These are phyloP conservation scores for Lathyrus sativus DNA, from an alignment of 306 rosid genomes.

Conservation along the genomic window DNA sequence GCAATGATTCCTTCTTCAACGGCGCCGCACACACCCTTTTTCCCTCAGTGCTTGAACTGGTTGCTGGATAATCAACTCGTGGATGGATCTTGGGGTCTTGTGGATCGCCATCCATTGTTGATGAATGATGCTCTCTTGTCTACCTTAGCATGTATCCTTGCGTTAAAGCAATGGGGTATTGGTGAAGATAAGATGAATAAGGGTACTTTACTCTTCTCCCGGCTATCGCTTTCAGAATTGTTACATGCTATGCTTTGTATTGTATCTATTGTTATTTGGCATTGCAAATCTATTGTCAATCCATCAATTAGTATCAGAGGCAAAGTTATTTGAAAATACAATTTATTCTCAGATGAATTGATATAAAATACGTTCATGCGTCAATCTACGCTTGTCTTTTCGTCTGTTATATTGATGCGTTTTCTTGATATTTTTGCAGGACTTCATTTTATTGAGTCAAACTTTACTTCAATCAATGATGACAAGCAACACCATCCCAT, in stretches of 20 bases:
- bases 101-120: conserved; percentile 49
- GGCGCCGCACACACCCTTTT: conserved; percentile 57
- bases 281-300: too few species aligned
- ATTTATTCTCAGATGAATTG: too few species aligned
- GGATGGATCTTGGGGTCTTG: conserved; percentile 87
- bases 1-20: conserved; percentile 78
- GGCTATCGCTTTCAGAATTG: background rate
- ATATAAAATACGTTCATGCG: too few species aligned
- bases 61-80: conserved; percentile 65
- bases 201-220: conserved; percentile 40
- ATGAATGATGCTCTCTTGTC: conserved; percentile 71
- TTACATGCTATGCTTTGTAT: too few species aligned
- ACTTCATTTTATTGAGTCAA: conserved; percentile 66
- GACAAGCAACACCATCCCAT: conserved; percentile 66
- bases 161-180: conserved; percentile 67
- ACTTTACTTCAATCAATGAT: conserved; percentile 62
- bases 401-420: background rate
- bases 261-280: too few species aligned
- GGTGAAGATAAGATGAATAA: conserved; percentile 63
- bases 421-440: conserved; percentile 52
- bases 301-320: too few species aligned
- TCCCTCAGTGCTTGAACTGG: conserved; percentile 80
- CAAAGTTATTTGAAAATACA: too few species aligned
- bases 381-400: too few species aligned
- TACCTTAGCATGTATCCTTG: conserved; percentile 68